Evolutionary conservation across 1,139 yeast genomes (phyloP).

Genomic region (Eremothecium sinecaudum): DNA sequence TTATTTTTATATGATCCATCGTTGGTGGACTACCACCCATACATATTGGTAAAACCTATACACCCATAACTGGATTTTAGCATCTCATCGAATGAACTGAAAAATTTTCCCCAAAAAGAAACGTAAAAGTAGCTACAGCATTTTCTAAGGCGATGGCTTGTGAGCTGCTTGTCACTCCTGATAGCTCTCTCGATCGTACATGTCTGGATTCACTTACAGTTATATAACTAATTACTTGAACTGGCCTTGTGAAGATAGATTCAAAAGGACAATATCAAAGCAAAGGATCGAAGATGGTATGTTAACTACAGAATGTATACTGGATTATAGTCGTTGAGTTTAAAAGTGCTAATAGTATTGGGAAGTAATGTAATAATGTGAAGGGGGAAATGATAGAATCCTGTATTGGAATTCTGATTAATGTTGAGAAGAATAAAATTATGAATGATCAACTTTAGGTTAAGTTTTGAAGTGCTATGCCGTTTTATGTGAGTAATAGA

Average conservation of each 20-base stretch:
- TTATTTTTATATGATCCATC: too few relatives aligned
- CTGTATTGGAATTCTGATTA: neutral
- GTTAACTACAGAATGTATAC: conserved; percentile 4
- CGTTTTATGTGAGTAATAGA: neutral
- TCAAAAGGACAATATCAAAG: conserved; percentile 1
- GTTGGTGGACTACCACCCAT: too few relatives aligned
- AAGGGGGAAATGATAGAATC: neutral
- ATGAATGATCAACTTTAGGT: neutral
- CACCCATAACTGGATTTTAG: neutral
- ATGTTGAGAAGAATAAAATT: neutral
- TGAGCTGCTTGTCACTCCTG: neutral
- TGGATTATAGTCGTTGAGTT: neutral
- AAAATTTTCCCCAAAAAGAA: neutral
- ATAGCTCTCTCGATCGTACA: neutral
- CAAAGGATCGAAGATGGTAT: conserved; percentile 17
- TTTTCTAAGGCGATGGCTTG: neutral
- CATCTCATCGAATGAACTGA: neutral
- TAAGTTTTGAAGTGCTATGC: neutral
- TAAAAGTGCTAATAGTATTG: neutral
- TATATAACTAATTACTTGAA: conserved; percentile 1
- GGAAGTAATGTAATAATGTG: neutral
- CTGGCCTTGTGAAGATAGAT: neutral
- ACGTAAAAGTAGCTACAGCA: neutral
- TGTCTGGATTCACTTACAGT: neutral
- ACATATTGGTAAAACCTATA: too few relatives aligned